A percentile compares a stretch with the other conserved stretches of the same genome.
These are phyloP conservation scores for Suillus hirtellus DNA, from an alignment of 768 basidiomycete species.

Conservation along the genomic window DNA sequence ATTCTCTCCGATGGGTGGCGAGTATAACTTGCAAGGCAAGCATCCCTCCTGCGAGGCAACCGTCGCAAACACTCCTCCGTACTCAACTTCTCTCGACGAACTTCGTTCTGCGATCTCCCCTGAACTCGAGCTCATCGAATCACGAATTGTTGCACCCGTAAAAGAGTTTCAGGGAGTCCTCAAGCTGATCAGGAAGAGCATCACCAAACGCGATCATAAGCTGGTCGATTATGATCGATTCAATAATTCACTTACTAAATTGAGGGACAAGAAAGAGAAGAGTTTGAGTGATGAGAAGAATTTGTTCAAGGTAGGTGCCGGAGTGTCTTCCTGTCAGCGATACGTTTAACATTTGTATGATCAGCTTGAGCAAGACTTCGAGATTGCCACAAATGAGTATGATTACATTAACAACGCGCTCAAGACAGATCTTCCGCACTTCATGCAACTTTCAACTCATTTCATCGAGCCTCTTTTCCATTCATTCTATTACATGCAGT, in stretches of 20 bases:
- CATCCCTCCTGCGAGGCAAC: slow-evolving; percentile 79
- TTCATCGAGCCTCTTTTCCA: slow-evolving; percentile 99
- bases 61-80: slow-evolving; percentile 72
- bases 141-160: slow-evolving; percentile 77
- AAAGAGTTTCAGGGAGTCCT: slow-evolving; percentile 88
- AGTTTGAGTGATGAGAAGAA: slow-evolving; percentile 95
- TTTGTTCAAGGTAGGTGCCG: slow-evolving; percentile 76
- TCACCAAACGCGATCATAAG: slow-evolving; percentile 98
- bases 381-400: slow-evolving; percentile 88
- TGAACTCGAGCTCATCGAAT: slow-evolving; percentile 93
- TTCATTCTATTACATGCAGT: slow-evolving; percentile 99
- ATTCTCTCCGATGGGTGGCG: slow-evolving; percentile 67
- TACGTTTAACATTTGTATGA: slow-evolving; percentile 4
- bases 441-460: slow-evolving; percentile 81
- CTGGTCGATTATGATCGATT: slow-evolving; percentile 92
- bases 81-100: slow-evolving; percentile 78
- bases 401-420: slow-evolving; percentile 88
- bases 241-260: slow-evolving; percentile 93
- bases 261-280: slow-evolving; percentile 99
- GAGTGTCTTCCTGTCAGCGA: background rate
- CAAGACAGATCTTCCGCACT: slow-evolving; percentile 92
- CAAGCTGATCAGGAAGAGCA: slow-evolving; percentile 90
- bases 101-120: slow-evolving; percentile 76
- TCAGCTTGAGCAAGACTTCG: slow-evolving; percentile 95
- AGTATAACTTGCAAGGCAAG: slow-evolving; percentile 78